These are phyloP conservation scores for Urtica urens DNA, from an alignment of 306 rosid species.

Conservation along the genomic window DNA sequence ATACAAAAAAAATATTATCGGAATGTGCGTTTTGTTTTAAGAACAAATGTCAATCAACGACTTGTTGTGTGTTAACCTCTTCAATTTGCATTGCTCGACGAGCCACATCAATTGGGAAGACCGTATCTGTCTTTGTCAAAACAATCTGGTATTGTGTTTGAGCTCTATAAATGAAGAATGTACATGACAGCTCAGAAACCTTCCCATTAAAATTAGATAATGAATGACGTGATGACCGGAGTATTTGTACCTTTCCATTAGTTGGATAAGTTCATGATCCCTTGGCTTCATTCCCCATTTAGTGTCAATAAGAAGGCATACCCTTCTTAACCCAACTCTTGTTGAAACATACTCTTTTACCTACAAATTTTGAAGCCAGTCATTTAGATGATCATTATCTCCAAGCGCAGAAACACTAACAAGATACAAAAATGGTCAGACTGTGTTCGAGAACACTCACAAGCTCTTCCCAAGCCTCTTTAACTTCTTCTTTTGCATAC, in stretches of 20 bases:
- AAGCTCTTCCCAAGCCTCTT: slow-evolving; percentile 95
- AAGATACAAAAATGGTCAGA: slow-evolving; percentile 6
- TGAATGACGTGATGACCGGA: too few relatives aligned
- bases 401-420: neutral
- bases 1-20: slow-evolving; percentile 8
- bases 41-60: neutral
- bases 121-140: slow-evolving; percentile 65
- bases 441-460: slow-evolving; percentile 50
- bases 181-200: neutral
- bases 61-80: slow-evolving; percentile 40
- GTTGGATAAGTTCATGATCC: slow-evolving; percentile 67
- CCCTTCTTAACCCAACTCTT: slow-evolving; percentile 70
- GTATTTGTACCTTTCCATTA: slow-evolving; percentile 76
- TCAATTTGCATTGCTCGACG: slow-evolving; percentile 88
- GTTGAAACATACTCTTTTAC: slow-evolving; percentile 90
- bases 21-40: too few relatives aligned
- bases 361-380: slow-evolving; percentile 24
- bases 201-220: too few relatives aligned
- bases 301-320: slow-evolving; percentile 81
- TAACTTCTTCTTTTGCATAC: slow-evolving; percentile 90
- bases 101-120: slow-evolving; percentile 88
- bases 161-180: slow-evolving; percentile 42
- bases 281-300: slow-evolving; percentile 98
- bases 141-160: slow-evolving; percentile 83
- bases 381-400: neutral